Percentiles rank a stretch among this genome's conserved stretches.
Evolutionary conservation across 192 early-diverging fungal genomes (phyloP).

Genomic region (Linnemannia schmuckeri): DNA sequence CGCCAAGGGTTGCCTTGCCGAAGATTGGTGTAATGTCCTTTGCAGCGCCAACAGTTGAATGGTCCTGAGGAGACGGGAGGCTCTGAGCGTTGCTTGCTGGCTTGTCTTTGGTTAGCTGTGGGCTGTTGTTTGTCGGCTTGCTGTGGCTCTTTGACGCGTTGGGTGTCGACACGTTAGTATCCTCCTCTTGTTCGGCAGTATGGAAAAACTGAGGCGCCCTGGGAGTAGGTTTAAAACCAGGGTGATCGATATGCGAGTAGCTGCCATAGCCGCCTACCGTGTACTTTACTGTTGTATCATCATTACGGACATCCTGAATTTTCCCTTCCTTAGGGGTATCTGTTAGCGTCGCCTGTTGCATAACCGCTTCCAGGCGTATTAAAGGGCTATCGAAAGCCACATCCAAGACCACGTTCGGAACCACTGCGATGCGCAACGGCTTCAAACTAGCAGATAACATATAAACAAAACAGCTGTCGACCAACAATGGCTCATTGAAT

Average conservation of each 20-base stretch:
- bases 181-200: not conserved
- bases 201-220: not conserved
- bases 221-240: no score
- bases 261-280: no score
- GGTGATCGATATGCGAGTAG: no score
- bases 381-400: not conserved
- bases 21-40: not conserved
- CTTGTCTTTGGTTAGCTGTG: not conserved
- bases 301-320: not conserved
- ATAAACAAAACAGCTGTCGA: no score
- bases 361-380: not conserved
- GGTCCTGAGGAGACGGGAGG: not conserved
- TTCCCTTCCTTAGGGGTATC: not conserved
- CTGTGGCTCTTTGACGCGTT: not conserved
- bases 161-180: not conserved
- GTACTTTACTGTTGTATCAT: not conserved
- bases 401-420: not conserved
- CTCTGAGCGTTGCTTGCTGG: not conserved
- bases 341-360: not conserved
- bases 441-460: not conserved
- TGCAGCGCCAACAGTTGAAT: not conserved
- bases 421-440: not conserved
- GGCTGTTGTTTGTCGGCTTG: not conserved
- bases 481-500: no score
- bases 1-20: not conserved